Evolutionary conservation across 352 stramenopile genomes (phyloP).

Genomic region (Globisporangium apiculatum): DNA sequence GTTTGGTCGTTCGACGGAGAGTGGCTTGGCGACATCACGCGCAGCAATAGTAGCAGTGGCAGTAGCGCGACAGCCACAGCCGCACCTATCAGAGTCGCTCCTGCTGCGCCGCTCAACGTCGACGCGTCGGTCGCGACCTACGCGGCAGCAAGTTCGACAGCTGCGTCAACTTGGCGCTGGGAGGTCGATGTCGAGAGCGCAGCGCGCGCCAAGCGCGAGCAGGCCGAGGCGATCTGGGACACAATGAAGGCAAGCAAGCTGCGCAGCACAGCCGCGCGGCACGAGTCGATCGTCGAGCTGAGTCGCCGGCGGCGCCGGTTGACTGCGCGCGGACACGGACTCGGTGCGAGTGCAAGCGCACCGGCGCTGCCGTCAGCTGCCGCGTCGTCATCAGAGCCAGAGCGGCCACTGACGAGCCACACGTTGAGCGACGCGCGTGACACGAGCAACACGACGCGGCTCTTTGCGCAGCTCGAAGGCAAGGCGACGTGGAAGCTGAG

Average conservation of each 20-base stretch:
- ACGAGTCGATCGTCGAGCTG: conserved; percentile 16
- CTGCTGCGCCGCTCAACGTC: too few relatives aligned
- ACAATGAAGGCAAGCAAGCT: conserved; percentile 45
- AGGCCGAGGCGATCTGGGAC: conserved; percentile 54
- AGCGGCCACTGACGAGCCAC: too few relatives aligned
- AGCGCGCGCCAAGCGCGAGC: conserved; percentile 29
- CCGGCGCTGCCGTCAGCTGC: conserved; percentile 11
- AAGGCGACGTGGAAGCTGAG: conserved; percentile 71
- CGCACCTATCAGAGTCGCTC: too few relatives aligned
- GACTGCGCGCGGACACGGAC: background rate
- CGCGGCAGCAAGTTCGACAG: background rate
- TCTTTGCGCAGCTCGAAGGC: conserved; percentile 70
- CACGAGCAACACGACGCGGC: conserved; percentile 18
- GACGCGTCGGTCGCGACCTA: background rate
- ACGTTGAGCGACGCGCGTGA: background rate
- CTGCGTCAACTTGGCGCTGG: conserved; percentile 31
- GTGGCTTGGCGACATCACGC: conserved; percentile 27
- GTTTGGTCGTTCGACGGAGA: conserved; percentile 50
- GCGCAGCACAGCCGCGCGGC: conserved; percentile 15
- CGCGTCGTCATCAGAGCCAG: too few relatives aligned
- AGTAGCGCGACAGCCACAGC: too few relatives aligned
- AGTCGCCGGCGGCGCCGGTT: conserved; percentile 14
- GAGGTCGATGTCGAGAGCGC: conserved; percentile 32
- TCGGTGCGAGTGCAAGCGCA: conserved; percentile 19
- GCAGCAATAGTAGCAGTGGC: conserved; percentile 5